A percentile compares a stretch with the other conserved stretches of the same genome.
phyloP scores from a whole-genome alignment of 202 grass and related monocot species.

The Saccharum hybrid region DNA sequence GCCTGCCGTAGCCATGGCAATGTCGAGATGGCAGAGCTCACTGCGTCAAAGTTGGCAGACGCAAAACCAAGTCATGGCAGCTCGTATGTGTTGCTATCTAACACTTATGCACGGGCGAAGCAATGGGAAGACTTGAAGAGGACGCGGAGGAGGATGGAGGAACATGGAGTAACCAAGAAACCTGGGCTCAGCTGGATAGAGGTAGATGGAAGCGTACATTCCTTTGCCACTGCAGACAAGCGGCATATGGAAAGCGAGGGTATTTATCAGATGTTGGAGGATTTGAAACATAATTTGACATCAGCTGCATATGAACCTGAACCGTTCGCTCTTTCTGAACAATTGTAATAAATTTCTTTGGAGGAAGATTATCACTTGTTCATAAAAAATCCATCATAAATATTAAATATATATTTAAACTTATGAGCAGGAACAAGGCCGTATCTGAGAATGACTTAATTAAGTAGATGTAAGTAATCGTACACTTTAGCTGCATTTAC shows the following conservation, averaged over 20 bases:
- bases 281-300: slow-evolving; percentile 47
- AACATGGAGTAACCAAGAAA: slow-evolving; percentile 43
- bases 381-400: neutral
- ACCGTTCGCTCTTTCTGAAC: slow-evolving; percentile 27
- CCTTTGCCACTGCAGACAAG: slow-evolving; percentile 56
- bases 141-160: slow-evolving; percentile 58
- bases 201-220: slow-evolving; percentile 59
- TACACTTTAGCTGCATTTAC: slow-evolving; percentile 13
- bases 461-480: neutral
- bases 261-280: slow-evolving; percentile 57
- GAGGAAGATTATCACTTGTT: slow-evolving; percentile 21
- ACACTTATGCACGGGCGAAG: slow-evolving; percentile 53
- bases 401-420: slow-evolving; percentile 2
- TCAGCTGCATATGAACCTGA: slow-evolving; percentile 40
- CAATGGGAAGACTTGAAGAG: slow-evolving; percentile 56
- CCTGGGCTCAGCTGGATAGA: slow-evolving; percentile 64
- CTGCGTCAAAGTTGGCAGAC: slow-evolving; percentile 41
- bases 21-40: slow-evolving; percentile 52
- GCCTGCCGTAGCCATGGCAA: slow-evolving; percentile 58
- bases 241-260: slow-evolving; percentile 38
- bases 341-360: slow-evolving; percentile 1
- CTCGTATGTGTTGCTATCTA: slow-evolving; percentile 60
- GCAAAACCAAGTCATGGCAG: slow-evolving; percentile 52
- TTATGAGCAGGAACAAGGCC: neutral
- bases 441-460: neutral